phyloP scores from a whole-genome alignment of 139 green algal genomes.

The Spirogloea muscicola region DNA sequence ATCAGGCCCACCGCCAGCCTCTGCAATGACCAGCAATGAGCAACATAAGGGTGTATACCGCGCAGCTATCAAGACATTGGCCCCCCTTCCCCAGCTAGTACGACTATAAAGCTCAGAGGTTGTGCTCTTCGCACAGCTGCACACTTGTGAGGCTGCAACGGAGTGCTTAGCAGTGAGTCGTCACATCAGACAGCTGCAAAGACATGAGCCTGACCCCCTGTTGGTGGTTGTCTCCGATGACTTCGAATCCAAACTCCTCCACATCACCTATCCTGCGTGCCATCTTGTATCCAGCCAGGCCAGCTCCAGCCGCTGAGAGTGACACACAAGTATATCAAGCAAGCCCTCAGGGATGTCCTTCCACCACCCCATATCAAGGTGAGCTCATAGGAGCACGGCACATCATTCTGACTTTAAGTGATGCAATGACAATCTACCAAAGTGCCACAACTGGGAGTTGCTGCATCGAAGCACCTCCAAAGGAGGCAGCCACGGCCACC shows the following conservation, averaged over 20 bases:
- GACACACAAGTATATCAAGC: conserved; percentile 34
- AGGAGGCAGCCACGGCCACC: conserved; percentile 12
- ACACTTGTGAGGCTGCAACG: too few relatives aligned
- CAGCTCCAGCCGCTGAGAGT: conserved; percentile 37
- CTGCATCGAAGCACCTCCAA: conserved; percentile 41
- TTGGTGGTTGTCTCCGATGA: conserved; percentile 26
- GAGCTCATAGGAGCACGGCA: too few relatives aligned
- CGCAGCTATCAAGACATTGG: too few relatives aligned
- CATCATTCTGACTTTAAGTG: too few relatives aligned
- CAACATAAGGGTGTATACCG: too few relatives aligned
- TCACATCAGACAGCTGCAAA: too few relatives aligned
- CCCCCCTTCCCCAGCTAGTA: too few relatives aligned
- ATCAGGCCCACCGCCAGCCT: conserved; percentile 4
- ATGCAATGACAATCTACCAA: background rate
- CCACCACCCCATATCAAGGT: background rate
- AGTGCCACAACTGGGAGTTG: background rate
- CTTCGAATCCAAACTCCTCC: conserved; percentile 33
- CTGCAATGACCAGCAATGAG: too few relatives aligned
- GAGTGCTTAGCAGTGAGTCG: too few relatives aligned
- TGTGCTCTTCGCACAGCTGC: too few relatives aligned
- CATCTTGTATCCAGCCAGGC: conserved; percentile 43
- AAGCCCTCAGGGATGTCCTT: background rate
- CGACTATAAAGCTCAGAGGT: too few relatives aligned
- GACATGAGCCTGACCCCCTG: background rate
- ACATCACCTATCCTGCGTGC: conserved; percentile 9